These are phyloP conservation scores for Phylloporus sp. DNA, from an alignment of 768 basidiomycete genomes.

Conservation along the genomic window DNA sequence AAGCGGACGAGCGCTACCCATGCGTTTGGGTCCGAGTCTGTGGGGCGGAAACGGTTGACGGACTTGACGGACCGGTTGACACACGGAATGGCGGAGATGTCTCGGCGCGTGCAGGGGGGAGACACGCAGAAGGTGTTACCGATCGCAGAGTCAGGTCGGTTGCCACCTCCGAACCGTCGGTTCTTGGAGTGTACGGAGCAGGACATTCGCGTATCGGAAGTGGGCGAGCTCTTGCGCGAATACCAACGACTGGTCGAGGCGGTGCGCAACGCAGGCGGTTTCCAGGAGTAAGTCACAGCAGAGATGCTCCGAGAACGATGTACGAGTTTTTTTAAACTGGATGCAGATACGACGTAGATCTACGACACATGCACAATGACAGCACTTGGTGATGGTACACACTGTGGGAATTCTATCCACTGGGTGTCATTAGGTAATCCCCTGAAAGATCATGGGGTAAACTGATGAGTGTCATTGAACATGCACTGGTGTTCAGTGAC, in stretches of 20 bases:
- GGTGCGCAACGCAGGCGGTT: conserved; percentile 49
- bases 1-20: neutral
- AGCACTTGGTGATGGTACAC: no score
- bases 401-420: no score
- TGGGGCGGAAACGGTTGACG: conserved; percentile 50
- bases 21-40: neutral
- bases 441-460: no score
- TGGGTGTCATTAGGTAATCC: no score
- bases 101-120: conserved; percentile 38
- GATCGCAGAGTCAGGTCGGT: conserved; percentile 30
- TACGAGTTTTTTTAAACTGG: no score
- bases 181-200: conserved; percentile 70
- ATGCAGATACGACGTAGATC: no score
- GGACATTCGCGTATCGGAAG: conserved; percentile 78
- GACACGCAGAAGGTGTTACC: conserved; percentile 32
- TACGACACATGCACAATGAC: no score
- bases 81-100: conserved; percentile 54
- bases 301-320: no score
- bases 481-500: no score
- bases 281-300: conserved; percentile 22
- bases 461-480: no score
- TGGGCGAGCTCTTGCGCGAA: conserved; percentile 73
- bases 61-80: conserved; percentile 73
- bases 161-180: conserved; percentile 60
- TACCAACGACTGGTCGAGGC: conserved; percentile 76